Evolutionary conservation across 352 stramenopile genomes (phyloP).

Genomic region (Globisporangium spiculum): DNA sequence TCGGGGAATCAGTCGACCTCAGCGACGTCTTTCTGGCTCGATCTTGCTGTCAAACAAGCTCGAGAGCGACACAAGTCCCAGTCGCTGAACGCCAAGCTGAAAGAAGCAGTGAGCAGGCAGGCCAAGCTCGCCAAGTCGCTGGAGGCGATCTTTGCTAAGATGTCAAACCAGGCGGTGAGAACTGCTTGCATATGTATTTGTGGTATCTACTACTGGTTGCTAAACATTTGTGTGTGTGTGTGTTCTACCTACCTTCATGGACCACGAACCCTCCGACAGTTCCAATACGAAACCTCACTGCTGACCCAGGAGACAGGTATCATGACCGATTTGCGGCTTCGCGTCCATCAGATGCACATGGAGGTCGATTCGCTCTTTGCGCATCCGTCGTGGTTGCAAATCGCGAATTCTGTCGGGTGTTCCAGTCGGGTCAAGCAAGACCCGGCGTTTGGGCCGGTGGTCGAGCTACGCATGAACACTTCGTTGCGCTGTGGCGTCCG

Average conservation of each 20-base stretch:
- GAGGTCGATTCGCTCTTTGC: not conserved
- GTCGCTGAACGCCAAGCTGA: conserved; percentile 42
- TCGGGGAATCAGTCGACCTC: too few relatives aligned
- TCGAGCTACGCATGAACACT: conserved; percentile 24
- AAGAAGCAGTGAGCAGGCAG: conserved; percentile 35
- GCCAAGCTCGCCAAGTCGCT: conserved; percentile 36
- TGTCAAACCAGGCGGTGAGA: too few relatives aligned
- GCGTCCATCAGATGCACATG: not conserved
- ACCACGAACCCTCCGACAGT: too few relatives aligned
- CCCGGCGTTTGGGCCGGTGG: not conserved
- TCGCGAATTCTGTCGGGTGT: not conserved
- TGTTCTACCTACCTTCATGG: too few relatives aligned
- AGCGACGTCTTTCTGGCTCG: conserved; percentile 28
- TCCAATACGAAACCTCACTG: not conserved
- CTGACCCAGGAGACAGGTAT: not conserved
- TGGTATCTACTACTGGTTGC: not conserved
- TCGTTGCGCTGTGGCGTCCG: not conserved
- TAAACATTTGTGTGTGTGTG: not conserved
- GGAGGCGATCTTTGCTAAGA: conserved; percentile 22
- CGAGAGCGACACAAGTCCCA: conserved; percentile 35
- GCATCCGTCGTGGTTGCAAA: not conserved
- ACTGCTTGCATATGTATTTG: too few relatives aligned
- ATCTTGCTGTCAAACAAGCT: conserved; percentile 22
- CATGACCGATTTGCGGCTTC: not conserved
- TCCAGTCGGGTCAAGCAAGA: not conserved